A percentile compares a stretch with the other conserved stretches of the same genome.
Evolutionary conservation across 75 land plant species (phyloP).

Genomic region (Isoetes taiwanensis): DNA sequence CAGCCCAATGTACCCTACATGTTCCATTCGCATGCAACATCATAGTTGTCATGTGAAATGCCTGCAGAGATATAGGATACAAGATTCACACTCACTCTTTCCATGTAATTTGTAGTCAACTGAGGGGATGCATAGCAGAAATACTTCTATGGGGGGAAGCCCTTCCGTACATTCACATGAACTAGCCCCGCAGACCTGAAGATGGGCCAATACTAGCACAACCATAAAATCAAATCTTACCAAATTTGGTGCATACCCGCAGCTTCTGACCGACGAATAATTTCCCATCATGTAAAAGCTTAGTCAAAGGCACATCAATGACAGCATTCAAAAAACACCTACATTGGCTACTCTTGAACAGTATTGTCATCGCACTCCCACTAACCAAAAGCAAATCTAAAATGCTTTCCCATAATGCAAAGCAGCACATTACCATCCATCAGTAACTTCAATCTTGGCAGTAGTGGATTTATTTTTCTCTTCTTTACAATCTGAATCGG

Average conservation of each 20-base stretch:
- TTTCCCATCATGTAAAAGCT: conserved; percentile 38
- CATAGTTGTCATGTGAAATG: conserved; percentile 23
- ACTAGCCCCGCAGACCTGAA: conserved; percentile 66
- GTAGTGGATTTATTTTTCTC: not conserved
- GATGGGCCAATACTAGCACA: not conserved
- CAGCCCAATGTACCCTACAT: conserved; percentile 66
- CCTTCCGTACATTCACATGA: conserved; percentile 58
- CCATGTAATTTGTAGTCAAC: not conserved
- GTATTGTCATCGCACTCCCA: not conserved
- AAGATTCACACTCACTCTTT: not conserved
- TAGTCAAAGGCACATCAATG: conserved; percentile 41
- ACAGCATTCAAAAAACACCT: conserved; percentile 58
- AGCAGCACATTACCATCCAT: conserved; percentile 63
- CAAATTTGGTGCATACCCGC: conserved; percentile 28
- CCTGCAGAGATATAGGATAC: conserved; percentile 29
- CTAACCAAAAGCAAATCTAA: not conserved
- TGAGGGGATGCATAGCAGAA: not conserved
- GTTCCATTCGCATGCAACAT: conserved; percentile 60
- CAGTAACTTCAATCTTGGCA: conserved; percentile 55
- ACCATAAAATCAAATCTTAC: not conserved
- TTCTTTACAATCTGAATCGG: not conserved
- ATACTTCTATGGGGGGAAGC: conserved; percentile 59
- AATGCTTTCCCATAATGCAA: not conserved
- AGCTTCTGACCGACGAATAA: conserved; percentile 76
- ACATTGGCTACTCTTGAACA: not conserved